phyloP scores from a whole-genome alignment of 2,329 filamentous ascomycete genomes.

The Ascosphaera aggregata region DNA sequence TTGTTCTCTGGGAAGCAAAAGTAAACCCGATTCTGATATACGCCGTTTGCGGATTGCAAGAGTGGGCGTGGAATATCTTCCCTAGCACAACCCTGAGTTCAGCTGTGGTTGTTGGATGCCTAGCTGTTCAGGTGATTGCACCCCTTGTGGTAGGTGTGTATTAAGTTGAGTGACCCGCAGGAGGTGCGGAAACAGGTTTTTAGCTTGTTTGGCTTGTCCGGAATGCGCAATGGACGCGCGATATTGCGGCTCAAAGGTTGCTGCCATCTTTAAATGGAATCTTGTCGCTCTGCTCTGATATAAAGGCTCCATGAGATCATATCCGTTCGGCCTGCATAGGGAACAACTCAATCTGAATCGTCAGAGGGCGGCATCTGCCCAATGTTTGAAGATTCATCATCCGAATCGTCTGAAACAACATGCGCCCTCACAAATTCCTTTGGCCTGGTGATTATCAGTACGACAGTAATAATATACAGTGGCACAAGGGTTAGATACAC shows the following conservation, averaged over 20 bases:
- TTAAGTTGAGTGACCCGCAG: not conserved
- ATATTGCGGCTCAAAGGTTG: too few relatives aligned
- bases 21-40: conserved; percentile 44
- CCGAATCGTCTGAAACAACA: conserved; percentile 45
- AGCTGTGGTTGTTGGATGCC: conserved; percentile 41
- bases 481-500: too few relatives aligned
- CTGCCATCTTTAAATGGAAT: not conserved
- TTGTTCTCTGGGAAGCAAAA: conserved; percentile 59
- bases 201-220: not conserved
- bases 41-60: conserved; percentile 51
- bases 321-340: conserved; percentile 23
- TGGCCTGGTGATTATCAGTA: conserved; percentile 46
- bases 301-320: not conserved
- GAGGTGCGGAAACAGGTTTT: not conserved
- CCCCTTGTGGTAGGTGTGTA: conserved; percentile 24
- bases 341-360: conserved; percentile 30
- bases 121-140: conserved; percentile 42
- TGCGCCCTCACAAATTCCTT: conserved; percentile 48
- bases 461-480: too few relatives aligned
- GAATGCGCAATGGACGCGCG: not conserved
- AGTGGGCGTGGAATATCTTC: conserved; percentile 87
- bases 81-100: conserved; percentile 52
- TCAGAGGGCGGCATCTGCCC: conserved; percentile 71
- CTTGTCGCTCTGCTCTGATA: not conserved
- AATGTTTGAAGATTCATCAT: conserved; percentile 55